phyloP scores from a whole-genome alignment of 345 rosid genomes.

The Angophora floribunda region DNA sequence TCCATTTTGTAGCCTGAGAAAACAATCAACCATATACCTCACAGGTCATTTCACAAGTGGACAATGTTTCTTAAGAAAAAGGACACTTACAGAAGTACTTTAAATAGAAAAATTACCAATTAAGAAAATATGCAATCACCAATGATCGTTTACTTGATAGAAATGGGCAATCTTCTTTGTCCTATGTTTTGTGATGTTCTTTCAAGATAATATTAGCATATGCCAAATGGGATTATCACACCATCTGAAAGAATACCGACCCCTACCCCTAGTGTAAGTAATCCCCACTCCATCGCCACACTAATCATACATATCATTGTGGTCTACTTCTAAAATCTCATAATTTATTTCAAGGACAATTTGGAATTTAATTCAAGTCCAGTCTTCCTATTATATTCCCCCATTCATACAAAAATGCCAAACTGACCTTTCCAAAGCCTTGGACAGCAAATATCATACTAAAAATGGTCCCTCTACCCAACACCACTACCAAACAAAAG shows the following conservation, averaged over 20 bases:
- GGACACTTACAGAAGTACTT: neutral
- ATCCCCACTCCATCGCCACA: neutral
- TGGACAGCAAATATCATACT: neutral
- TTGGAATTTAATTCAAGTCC: neutral
- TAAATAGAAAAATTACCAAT: neutral
- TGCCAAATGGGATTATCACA: neutral
- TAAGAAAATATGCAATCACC: neutral
- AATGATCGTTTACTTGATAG: neutral
- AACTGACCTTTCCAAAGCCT: neutral
- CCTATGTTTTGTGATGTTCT: neutral
- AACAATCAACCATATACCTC: neutral
- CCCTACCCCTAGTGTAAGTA: neutral
- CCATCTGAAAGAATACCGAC: neutral
- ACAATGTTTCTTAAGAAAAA: neutral
- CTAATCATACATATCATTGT: neutral
- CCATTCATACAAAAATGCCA: neutral
- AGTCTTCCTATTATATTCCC: neutral
- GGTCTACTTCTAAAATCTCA: neutral
- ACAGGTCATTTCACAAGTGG: neutral
- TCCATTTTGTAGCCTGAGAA: conserved; percentile 70
- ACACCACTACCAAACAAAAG: neutral
- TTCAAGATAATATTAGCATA: neutral
- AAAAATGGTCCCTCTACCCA: neutral
- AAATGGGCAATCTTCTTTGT: neutral
- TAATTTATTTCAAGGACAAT: neutral